Base-by-base conservation (phyloP, 768 basidiomycete genomes). In the Pholiota conissans region DNA sequence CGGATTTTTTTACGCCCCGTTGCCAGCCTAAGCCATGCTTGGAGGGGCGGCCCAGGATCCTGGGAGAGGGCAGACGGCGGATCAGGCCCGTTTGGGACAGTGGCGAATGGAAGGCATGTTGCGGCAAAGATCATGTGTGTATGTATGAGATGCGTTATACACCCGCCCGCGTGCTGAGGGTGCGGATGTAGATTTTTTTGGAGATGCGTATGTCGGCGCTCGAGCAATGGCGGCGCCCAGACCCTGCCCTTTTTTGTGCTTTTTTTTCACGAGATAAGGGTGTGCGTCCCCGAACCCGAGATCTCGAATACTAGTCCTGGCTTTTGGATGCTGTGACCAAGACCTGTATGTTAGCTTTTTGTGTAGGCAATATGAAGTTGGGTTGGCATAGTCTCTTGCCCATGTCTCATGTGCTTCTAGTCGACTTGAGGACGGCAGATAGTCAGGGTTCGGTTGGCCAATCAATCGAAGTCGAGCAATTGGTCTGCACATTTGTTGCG, bases 171-270 rank as follows among this genome's bases (percentile, higher is more conserved):
- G 10, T 20, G 42, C 22, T 45, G 16, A 8, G 48, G 27, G 32
- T 37, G 50, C 50, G 50, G 50, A 52, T 39, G 53, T 54, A 54
- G 42, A 54, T 54, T 42, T 50, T 11, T 9, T 34, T 22, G 16
- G 45, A 20, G 6, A 32, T 32, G 30, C 13, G 7, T 32, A 32
- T 32, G 30, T 32, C 45, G 45, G 22, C 13, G 45, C 45, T n/a
- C 34, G 7, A 16, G 48, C 29, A 10, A 9, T 28, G 8, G 14
- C 29, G 48, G 11, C 18, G 30, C 20, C 49, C 49, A 29, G 49
- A 9, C 29, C 29, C 14, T 47, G 20, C n/a, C n/a, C n/a, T n/a
- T 27, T 11, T 47, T n/a, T 47, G 27, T 27, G 20, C 22, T 47
- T 11, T 13, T 47, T 20, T 35, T 45, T 45, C 20, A 11, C 20